phyloP scores from a whole-genome alignment of 164 flowering plant species.

The Pachysandra terminalis region DNA sequence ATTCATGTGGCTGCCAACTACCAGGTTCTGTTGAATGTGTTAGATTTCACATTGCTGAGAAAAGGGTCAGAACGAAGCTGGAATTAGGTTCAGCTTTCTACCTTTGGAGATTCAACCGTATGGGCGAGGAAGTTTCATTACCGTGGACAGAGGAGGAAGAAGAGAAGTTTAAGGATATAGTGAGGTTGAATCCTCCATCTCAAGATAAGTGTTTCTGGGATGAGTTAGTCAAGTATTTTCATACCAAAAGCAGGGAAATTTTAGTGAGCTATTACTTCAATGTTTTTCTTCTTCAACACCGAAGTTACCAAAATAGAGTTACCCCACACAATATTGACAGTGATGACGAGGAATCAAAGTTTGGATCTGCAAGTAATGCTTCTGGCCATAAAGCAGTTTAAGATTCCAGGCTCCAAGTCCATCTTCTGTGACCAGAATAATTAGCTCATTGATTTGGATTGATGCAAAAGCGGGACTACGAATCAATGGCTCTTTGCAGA shows the following conservation, averaged over 20 bases:
- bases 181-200: slow-evolving; percentile 40
- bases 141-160: slow-evolving; percentile 66
- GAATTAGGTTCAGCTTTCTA: slow-evolving; percentile 66
- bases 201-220: slow-evolving; percentile 52
- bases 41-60: slow-evolving; percentile 61
- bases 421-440: slow-evolving; percentile 41
- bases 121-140: slow-evolving; percentile 70
- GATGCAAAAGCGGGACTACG: slow-evolving; percentile 1
- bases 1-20: slow-evolving; percentile 54
- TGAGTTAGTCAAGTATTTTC: slow-evolving; percentile 34
- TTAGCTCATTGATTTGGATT: slow-evolving; percentile 22
- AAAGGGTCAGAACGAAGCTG: slow-evolving; percentile 43
- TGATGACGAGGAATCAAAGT: slow-evolving; percentile 71
- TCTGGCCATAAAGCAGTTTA: slow-evolving; percentile 27
- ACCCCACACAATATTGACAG: slow-evolving; percentile 59
- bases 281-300: slow-evolving; percentile 61
- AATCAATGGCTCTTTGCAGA: slow-evolving; percentile 1
- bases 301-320: slow-evolving; percentile 65
- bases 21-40: slow-evolving; percentile 66
- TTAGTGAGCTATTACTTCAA: slow-evolving; percentile 85
- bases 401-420: slow-evolving; percentile 24
- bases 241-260: slow-evolving; percentile 41
- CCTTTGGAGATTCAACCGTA: slow-evolving; percentile 54
- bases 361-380: slow-evolving; percentile 26
- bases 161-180: slow-evolving; percentile 40